Base-by-base conservation (phyloP, 2,329 filamentous ascomycete species). In the Sporothrix humicola region DNA sequence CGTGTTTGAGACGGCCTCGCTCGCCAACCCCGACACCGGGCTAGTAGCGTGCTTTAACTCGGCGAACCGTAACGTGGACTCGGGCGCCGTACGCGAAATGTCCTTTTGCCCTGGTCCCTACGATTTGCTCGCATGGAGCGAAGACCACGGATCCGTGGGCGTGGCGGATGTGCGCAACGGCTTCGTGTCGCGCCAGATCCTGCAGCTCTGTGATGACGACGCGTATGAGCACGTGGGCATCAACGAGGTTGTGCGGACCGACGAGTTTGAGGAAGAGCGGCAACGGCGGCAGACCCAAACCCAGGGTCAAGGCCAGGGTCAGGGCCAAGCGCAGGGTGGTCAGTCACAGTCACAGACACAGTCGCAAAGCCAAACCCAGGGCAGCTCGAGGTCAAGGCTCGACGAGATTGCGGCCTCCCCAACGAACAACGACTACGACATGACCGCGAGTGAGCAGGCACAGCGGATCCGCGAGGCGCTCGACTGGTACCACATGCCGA, bases 101-200 rank as follows among this genome's bases (percentile, higher is more conserved):
- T 88, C 92, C 0, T 99, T 99, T 80, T 94, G 93, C 4, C 95
- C 95, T 0, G 92, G 93, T 1, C 93, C 95, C 0, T 95, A 92
- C 85, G 95, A 98, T 79, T 88, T 99, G 20, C 84, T 99, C 56
- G 92, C 97, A 7, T 98, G 96, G 95, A 93, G 94, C 9, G 96
- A 99, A 81, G 93, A 97, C 78, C 91, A 93, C 76, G 92, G 91
- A 3, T 87, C 90, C 73, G 85, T 95, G 17, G 93, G 92, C 52
- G 85, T 95, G 54, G 91, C 91, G 5, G 93, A 96, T 81, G 83
- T 93, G 69, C 87, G 93, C 44, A 88, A 85, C 77, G 88, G 90
- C 26, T 90, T 93, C 75, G 84, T 87, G 65, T 86, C 89, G 70
- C 89, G 91, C 63, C 93, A 96, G 79, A 87, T 92, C 46, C 84